Conservation (phyloP, 768 basidiomycete genomes). For the Cyathus striatus region DNA sequence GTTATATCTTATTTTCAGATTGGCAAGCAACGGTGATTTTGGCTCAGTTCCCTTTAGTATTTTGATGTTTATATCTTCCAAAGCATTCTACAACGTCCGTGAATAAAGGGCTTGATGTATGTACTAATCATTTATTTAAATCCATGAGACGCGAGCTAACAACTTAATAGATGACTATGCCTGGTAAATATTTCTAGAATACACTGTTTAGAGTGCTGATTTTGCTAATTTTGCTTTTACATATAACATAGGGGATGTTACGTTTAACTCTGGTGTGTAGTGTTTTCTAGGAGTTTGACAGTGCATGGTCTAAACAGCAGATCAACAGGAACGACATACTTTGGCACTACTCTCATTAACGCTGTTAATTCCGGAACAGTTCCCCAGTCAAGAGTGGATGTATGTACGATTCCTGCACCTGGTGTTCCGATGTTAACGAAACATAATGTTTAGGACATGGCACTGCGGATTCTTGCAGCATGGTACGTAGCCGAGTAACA, state of each 20-base stretch:
- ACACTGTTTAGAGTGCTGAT: background rate
- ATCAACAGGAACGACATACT: constrained; percentile 39
- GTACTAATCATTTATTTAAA: constrained; percentile 11
- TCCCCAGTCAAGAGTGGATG: constrained; percentile 51
- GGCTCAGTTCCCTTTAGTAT: background rate
- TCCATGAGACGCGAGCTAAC: background rate
- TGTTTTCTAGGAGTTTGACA: background rate
- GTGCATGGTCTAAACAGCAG: background rate
- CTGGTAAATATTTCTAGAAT: too few relatives aligned
- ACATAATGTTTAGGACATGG: constrained; percentile 47
- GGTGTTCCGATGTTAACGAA: background rate
- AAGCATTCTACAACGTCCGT: constrained; percentile 48
- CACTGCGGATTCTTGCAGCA: constrained; percentile 62
- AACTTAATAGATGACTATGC: constrained; percentile 60
- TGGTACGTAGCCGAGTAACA: constrained; percentile 30
- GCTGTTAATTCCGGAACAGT: constrained; percentile 61
- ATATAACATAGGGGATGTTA: constrained; percentile 35
- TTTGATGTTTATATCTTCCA: background rate
- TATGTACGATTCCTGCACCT: constrained; percentile 20
- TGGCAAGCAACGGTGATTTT: constrained; percentile 54
- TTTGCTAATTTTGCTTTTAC: background rate
- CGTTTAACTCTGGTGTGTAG: constrained; percentile 35
- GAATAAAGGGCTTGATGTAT: constrained; percentile 58
- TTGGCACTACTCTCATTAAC: constrained; percentile 53
- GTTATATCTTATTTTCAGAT: constrained; percentile 25